Conservation (phyloP, 495 filamentous ascomycete species). For the Penicillium cosmopolitanum region DNA sequence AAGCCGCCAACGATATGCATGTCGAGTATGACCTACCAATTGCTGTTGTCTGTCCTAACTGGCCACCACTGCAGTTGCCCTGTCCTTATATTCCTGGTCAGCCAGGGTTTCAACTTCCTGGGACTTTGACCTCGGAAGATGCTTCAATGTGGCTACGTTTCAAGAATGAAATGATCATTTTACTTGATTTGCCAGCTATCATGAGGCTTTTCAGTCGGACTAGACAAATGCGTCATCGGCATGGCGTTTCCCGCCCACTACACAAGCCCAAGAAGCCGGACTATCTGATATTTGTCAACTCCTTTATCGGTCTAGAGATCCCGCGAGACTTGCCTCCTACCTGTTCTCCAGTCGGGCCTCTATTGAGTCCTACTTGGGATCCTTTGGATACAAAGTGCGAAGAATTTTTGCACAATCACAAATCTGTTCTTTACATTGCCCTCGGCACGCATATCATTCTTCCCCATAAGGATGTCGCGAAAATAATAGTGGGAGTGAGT, state of each 20-base stretch:
- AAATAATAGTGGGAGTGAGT: constrained; percentile 31
- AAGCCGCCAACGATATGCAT: constrained; percentile 39
- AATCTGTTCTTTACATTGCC: constrained; percentile 37
- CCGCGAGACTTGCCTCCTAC: constrained; percentile 42
- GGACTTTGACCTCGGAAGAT: constrained; percentile 36
- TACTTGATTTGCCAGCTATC: constrained; percentile 25
- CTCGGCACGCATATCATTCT: constrained; percentile 45
- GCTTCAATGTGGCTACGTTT: constrained; percentile 37
- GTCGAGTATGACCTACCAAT: constrained; percentile 37
- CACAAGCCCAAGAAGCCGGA: constrained; percentile 36
- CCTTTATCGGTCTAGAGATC: constrained; percentile 44
- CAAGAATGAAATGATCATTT: constrained; percentile 30
- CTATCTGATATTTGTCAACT: constrained; percentile 45
- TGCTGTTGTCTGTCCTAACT: constrained; percentile 40
- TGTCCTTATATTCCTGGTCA: constrained; percentile 43
- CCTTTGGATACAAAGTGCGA: constrained; percentile 23
- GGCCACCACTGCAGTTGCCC: constrained; percentile 39
- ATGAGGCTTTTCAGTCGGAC: constrained; percentile 29
- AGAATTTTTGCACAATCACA: constrained; percentile 26
- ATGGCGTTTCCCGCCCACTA: constrained; percentile 29
- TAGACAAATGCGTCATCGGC: constrained; percentile 32
- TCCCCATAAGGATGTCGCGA: constrained; percentile 19
- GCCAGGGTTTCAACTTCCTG: constrained; percentile 40
- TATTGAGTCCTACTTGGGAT: constrained; percentile 33
- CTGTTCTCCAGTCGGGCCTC: constrained; percentile 37